These are phyloP conservation scores for Eucalyptus decipiens DNA, from an alignment of 345 rosid species.

Conservation along the genomic window DNA sequence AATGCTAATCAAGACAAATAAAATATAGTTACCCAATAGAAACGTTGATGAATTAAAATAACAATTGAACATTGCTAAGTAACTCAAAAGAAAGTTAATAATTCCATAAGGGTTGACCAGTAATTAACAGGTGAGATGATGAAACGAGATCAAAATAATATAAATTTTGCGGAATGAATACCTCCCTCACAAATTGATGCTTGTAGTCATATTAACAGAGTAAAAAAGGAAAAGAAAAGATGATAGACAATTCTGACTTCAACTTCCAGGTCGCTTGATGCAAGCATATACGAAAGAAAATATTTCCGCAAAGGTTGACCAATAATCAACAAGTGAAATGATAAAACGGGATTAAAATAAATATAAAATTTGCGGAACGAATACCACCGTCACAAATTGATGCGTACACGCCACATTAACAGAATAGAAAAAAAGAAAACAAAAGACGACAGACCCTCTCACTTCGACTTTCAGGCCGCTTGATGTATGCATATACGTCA, in stretches of 20 bases:
- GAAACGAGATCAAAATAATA: not conserved
- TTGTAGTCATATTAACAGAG: not conserved
- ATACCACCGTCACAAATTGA: not conserved
- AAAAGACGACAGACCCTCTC: not conserved
- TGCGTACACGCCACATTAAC: not conserved
- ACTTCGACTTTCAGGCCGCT: not conserved
- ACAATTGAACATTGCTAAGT: not conserved
- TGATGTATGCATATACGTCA: not conserved
- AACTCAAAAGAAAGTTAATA: not conserved
- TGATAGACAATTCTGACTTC: not conserved
- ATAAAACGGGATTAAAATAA: not conserved
- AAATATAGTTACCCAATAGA: not conserved
- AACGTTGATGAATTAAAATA: not conserved
- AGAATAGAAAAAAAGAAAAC: too few species aligned
- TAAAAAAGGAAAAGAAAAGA: too few species aligned
- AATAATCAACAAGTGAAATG: not conserved
- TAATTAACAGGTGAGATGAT: not conserved
- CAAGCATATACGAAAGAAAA: too few species aligned
- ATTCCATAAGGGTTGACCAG: not conserved
- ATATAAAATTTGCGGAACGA: not conserved
- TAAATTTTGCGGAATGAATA: not conserved
- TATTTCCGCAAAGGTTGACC: too few species aligned
- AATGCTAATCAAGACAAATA: not conserved
- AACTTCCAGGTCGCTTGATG: not conserved
- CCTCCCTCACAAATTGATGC: not conserved